These are phyloP conservation scores for Pichia sp. DNA, from an alignment of 1,139 yeast species.

Conservation along the genomic window DNA sequence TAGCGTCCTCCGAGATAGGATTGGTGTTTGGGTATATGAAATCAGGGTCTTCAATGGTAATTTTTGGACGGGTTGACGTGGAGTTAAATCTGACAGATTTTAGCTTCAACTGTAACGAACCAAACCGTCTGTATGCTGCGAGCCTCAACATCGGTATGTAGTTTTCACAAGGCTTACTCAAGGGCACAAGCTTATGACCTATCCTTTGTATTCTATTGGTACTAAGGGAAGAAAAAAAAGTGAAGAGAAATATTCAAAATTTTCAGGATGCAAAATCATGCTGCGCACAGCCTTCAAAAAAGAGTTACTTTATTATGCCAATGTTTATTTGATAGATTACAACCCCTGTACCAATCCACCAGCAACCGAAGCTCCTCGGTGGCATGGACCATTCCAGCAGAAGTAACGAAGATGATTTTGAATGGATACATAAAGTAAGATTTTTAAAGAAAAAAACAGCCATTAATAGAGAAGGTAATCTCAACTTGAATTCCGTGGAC, in stretches of 20 bases:
- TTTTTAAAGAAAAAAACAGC: neutral
- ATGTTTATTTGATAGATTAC: too few species aligned
- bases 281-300: conserved; percentile 4
- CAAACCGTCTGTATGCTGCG: too few species aligned
- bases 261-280: conserved; percentile 1
- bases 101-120: too few species aligned
- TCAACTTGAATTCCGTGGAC: too few species aligned
- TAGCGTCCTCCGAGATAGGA: conserved; percentile 19
- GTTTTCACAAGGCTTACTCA: too few species aligned
- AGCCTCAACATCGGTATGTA: too few species aligned
- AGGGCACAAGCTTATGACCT: neutral
- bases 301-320: too few species aligned
- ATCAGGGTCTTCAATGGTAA: conserved; percentile 25
- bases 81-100: neutral
- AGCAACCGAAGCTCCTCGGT: too few species aligned
- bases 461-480: neutral
- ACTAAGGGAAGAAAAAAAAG: neutral
- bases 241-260: neutral
- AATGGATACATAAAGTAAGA: neutral
- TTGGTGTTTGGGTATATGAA: conserved; percentile 17
- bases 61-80: neutral
- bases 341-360: too few species aligned
- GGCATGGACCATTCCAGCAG: too few species aligned
- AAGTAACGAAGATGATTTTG: neutral
- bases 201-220: too few species aligned